Evolutionary conservation across 192 early-diverging fungal genomes (phyloP).

Genomic region (Gigaspora rosea): DNA sequence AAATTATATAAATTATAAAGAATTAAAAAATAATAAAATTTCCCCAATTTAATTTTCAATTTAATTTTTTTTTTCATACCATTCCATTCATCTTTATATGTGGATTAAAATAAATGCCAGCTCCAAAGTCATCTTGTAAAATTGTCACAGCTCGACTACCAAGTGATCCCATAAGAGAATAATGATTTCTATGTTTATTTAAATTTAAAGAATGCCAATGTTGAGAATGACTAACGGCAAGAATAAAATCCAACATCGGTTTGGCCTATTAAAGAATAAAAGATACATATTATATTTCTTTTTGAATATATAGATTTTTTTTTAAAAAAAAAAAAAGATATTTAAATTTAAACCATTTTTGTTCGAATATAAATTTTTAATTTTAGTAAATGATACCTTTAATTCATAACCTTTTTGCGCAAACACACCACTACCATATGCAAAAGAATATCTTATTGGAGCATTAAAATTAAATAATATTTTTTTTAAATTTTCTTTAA

Average conservation of each 20-base stretch:
- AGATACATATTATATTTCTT: no score
- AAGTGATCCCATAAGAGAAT: conserved; percentile 77
- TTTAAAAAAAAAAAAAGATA: no score
- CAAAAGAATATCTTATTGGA: conserved; percentile 81
- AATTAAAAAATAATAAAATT: conserved; percentile 17
- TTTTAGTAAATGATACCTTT: conserved; percentile 39
- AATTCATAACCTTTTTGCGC: conserved; percentile 78
- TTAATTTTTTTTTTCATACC: conserved; percentile 49
- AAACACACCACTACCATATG: conserved; percentile 96
- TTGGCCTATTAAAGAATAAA: conserved; percentile 45
- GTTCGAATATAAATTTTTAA: no score
- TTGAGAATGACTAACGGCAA: conserved; percentile 92
- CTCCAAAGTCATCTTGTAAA: conserved; percentile 85
- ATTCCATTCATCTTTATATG: conserved; percentile 85
- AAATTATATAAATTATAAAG: not conserved
- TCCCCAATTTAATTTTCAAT: not conserved
- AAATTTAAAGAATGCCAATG: conserved; percentile 99
- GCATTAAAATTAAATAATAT: conserved; percentile 52
- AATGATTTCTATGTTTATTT: conserved; percentile 88
- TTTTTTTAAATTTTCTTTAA: conserved; percentile 50
- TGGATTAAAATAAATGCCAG: conserved; percentile 95
- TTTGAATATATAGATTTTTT: no score
- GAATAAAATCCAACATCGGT: conserved; percentile 94
- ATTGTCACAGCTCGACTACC: conserved; percentile 70
- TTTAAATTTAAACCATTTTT: no score